Evolutionary conservation across 2,329 filamentous ascomycete species (phyloP).

Genomic region (Torrubiella hemipterigena): DNA sequence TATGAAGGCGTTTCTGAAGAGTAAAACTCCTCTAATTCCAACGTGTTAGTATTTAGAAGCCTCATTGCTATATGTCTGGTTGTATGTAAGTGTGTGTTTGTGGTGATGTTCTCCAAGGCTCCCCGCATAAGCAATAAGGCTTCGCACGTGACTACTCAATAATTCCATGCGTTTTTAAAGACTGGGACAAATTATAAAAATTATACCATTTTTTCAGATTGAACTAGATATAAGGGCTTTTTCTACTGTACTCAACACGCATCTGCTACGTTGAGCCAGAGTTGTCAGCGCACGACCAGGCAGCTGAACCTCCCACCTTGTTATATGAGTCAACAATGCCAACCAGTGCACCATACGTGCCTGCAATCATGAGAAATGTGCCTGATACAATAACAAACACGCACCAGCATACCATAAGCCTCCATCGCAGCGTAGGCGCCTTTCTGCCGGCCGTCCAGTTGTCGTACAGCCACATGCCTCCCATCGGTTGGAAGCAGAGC

Average conservation of each 20-base stretch:
- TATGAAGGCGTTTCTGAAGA: constrained; percentile 9
- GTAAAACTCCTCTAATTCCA: neutral
- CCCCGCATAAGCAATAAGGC: too few species aligned
- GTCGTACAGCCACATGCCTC: constrained; percentile 29
- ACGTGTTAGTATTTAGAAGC: neutral
- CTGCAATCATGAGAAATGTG: constrained; percentile 25
- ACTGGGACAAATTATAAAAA: too few species aligned
- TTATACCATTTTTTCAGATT: too few species aligned
- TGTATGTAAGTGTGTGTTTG: too few species aligned
- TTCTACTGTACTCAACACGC: too few species aligned
- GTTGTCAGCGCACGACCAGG: constrained; percentile 27
- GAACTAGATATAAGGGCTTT: too few species aligned
- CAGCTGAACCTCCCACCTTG: constrained; percentile 17
- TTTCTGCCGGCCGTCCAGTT: constrained; percentile 17
- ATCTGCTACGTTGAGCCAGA: constrained; percentile 15
- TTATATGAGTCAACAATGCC: constrained; percentile 22
- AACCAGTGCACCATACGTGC: constrained; percentile 27
- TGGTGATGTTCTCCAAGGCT: too few species aligned
- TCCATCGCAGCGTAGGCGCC: constrained; percentile 8
- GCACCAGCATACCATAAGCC: constrained; percentile 11
- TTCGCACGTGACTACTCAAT: too few species aligned
- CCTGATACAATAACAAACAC: constrained; percentile 23
- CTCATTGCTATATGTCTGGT: too few species aligned
- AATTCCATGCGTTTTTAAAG: too few species aligned
- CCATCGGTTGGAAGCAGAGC: constrained; percentile 12